phyloP scores from a whole-genome alignment of 116 monocot species.

The Cymodocea nodosa region DNA sequence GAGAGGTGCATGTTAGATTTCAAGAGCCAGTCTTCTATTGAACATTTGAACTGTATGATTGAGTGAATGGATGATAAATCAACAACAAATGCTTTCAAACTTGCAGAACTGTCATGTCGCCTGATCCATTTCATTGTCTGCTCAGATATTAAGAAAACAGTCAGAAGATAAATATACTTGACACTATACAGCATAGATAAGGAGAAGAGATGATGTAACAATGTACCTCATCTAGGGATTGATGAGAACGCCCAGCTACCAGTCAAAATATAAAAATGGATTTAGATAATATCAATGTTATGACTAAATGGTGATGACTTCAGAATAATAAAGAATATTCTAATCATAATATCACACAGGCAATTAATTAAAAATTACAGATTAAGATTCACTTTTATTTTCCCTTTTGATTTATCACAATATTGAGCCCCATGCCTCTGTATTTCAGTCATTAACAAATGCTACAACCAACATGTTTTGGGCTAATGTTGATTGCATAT shows the following conservation, averaged over 20 bases:
- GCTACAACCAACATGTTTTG: no score
- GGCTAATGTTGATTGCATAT: no score
- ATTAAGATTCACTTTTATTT: no score
- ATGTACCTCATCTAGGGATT: constrained; percentile 46
- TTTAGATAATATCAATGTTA: background rate
- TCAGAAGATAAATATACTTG: background rate
- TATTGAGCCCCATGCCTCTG: no score
- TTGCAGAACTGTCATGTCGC: constrained; percentile 24
- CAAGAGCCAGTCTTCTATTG: constrained; percentile 52
- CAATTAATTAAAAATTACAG: background rate
- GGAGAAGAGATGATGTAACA: background rate
- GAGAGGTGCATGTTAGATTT: constrained; percentile 55
- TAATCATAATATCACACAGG: background rate
- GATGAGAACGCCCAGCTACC: constrained; percentile 55
- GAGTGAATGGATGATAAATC: constrained; percentile 62
- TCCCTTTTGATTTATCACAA: no score
- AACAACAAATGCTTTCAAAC: constrained; percentile 42
- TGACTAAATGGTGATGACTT: no score
- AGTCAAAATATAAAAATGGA: background rate
- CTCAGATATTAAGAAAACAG: constrained; percentile 3
- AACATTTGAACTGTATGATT: constrained; percentile 59
- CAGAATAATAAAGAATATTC: background rate
- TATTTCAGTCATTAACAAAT: no score
- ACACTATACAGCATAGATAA: background rate
- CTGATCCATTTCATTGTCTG: constrained; percentile 64